These are phyloP conservation scores for Cicer cuneatum DNA, from an alignment of 306 rosid genomes.

Conservation along the genomic window DNA sequence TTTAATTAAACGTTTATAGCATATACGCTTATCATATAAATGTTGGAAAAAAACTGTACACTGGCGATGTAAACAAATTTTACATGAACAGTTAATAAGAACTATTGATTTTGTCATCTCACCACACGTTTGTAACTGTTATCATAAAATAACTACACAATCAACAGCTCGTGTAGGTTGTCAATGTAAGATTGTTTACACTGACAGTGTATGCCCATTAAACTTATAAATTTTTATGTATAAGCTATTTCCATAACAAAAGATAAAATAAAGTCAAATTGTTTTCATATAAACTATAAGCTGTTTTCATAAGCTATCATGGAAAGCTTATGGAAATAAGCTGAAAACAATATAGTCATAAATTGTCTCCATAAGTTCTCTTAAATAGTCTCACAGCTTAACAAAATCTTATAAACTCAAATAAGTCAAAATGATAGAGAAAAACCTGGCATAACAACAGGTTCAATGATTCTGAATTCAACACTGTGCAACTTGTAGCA, in stretches of 20 bases:
- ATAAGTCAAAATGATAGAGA: slow-evolving; percentile 10
- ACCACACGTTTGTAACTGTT: neutral
- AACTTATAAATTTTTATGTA: no score
- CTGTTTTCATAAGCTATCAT: neutral
- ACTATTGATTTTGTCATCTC: no score
- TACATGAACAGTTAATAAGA: no score
- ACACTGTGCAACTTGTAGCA: slow-evolving; percentile 42
- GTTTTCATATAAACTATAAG: neutral
- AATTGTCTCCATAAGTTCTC: neutral
- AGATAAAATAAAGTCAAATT: neutral
- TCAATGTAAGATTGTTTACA: no score
- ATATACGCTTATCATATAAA: neutral
- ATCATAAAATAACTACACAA: no score
- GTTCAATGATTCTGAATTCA: slow-evolving; percentile 39
- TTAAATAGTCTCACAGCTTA: neutral
- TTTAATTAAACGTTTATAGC: neutral
- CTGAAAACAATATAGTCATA: neutral
- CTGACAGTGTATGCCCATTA: no score
- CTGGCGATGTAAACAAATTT: no score
- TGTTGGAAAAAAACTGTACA: no score
- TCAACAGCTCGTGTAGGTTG: no score
- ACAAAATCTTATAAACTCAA: neutral
- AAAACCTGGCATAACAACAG: slow-evolving; percentile 43
- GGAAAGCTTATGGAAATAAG: neutral
- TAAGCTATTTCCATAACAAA: neutral